Conservation (phyloP, 75 land plant species). For the Sequoiadendron giganteum region DNA sequence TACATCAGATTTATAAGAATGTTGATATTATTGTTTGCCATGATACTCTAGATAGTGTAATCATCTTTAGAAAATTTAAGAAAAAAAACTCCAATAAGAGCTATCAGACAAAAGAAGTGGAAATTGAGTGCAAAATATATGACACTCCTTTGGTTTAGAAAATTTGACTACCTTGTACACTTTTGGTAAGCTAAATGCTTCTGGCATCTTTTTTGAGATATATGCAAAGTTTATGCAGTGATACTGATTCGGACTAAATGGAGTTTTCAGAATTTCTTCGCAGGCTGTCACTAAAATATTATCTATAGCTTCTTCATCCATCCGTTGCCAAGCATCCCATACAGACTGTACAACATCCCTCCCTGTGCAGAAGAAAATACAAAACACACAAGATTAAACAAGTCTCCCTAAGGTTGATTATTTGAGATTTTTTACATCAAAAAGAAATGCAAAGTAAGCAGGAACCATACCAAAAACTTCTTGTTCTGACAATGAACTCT, state of each 20-base stretch:
- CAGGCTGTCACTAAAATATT: constrained; percentile 21
- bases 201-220: constrained; percentile 36
- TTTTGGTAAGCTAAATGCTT: constrained; percentile 31
- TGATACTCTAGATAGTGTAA: not conserved
- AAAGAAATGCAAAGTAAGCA: not conserved
- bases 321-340: constrained; percentile 28
- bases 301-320: constrained; percentile 28
- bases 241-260: constrained; percentile 24
- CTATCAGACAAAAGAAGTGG: not conserved
- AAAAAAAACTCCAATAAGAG: not conserved
- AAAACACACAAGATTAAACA: not conserved
- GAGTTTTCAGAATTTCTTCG: constrained; percentile 24
- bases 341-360: constrained; percentile 22
- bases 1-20: not conserved
- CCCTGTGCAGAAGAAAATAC: constrained; percentile 20
- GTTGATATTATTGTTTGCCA: not conserved
- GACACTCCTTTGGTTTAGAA: not conserved
- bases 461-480: constrained; percentile 7
- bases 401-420: not conserved
- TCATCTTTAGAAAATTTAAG: not conserved
- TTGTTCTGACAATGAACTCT: not conserved
- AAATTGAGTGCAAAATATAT: not conserved
- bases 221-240: constrained; percentile 21
- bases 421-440: not conserved
- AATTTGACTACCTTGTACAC: constrained; percentile 23